Percentiles rank a stretch among this genome's conserved stretches.
These are phyloP conservation scores for Tolypocladium ovalisporum DNA, from an alignment of 2,329 filamentous ascomycete species.

Conservation along the genomic window DNA sequence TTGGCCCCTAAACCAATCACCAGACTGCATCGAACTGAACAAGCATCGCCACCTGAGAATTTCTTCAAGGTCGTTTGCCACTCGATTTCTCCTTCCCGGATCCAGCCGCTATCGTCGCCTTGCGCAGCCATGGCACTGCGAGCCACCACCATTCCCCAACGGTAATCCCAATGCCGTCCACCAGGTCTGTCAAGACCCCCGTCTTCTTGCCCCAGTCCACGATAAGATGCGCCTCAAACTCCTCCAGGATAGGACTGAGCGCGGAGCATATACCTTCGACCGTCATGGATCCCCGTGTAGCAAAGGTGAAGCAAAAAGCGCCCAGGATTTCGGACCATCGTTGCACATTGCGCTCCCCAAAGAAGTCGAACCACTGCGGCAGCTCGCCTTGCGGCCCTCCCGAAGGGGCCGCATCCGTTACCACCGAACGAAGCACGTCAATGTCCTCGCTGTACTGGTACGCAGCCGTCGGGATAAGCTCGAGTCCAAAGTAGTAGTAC, in stretches of 20 bases:
- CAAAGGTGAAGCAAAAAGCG: slow-evolving; percentile 50
- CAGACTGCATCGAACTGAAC: not conserved
- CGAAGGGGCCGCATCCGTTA: slow-evolving; percentile 27
- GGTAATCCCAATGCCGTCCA: slow-evolving; percentile 28
- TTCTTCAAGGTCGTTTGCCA: not conserved
- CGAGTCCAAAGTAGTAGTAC: slow-evolving; percentile 53
- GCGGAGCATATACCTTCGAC: slow-evolving; percentile 40
- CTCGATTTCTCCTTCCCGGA: not conserved
- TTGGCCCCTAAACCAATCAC: not conserved
- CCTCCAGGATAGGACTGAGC: slow-evolving; percentile 47
- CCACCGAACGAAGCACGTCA: slow-evolving; percentile 25
- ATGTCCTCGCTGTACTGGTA: slow-evolving; percentile 48
- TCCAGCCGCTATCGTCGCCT: not conserved
- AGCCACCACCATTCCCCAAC: slow-evolving; percentile 61
- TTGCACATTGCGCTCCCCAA: slow-evolving; percentile 43
- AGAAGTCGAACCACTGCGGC: slow-evolving; percentile 65
- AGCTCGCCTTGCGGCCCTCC: slow-evolving; percentile 36
- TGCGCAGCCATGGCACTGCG: slow-evolving; percentile 26
- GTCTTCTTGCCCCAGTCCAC: slow-evolving; percentile 46
- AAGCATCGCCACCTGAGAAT: not conserved
- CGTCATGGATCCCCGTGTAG: slow-evolving; percentile 48
- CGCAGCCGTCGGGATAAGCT: slow-evolving; percentile 48
- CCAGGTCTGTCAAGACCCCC: slow-evolving; percentile 36
- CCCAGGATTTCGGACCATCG: slow-evolving; percentile 56
- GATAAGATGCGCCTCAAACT: slow-evolving; percentile 50